A percentile compares a stretch with the other conserved stretches of the same genome.
These are phyloP conservation scores for Paecilomyces sp. DNA, from an alignment of 2,329 filamentous ascomycete species.

Conservation along the genomic window DNA sequence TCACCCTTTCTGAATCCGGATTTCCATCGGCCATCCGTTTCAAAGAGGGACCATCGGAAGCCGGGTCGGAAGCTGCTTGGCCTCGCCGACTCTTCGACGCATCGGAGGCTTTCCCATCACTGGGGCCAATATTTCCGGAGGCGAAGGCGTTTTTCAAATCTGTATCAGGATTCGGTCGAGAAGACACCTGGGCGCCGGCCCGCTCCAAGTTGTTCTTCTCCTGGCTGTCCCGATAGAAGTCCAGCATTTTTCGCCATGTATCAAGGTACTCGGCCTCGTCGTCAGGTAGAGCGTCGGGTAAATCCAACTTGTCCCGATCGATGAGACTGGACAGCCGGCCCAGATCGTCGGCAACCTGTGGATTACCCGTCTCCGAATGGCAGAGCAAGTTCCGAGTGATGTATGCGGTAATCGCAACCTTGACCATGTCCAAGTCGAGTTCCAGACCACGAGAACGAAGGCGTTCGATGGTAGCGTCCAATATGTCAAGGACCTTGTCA, in stretches of 20 bases:
- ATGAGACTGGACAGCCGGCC: neutral
- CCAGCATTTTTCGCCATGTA: neutral
- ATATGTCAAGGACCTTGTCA: neutral
- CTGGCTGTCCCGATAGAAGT: neutral
- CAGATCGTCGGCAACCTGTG: neutral
- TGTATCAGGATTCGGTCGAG: neutral
- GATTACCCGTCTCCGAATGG: neutral
- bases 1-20: neutral
- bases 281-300: neutral
- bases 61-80: neutral
- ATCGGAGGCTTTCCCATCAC: neutral
- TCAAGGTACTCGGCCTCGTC: neutral
- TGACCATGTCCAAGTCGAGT: neutral
- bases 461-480: neutral
- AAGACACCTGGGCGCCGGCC: neutral
- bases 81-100: neutral
- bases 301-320: neutral
- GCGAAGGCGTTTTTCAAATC: neutral
- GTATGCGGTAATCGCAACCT: neutral
- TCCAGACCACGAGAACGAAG: neutral
- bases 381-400: neutral
- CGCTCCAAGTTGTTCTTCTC: neutral
- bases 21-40: neutral
- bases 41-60: neutral
- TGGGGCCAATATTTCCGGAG: neutral